Conservation (phyloP, 2,329 filamentous ascomycete genomes). For the Pyrenophora graminea region DNA sequence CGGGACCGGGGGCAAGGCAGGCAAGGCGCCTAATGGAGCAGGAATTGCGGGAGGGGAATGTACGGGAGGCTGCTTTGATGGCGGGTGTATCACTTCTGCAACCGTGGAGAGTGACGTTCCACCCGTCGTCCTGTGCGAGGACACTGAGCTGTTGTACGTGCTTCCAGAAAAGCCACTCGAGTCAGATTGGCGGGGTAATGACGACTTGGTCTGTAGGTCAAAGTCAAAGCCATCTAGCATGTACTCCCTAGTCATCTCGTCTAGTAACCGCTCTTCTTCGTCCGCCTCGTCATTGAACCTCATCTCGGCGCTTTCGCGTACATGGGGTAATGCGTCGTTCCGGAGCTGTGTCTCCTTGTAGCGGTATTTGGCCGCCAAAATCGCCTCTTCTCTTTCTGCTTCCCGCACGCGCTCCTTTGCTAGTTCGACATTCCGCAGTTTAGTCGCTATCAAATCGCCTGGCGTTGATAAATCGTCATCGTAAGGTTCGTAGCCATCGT, state of each 20-base stretch:
- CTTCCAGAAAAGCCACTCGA: constrained; percentile 77
- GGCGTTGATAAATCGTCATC: constrained; percentile 45
- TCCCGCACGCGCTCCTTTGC: constrained; percentile 77
- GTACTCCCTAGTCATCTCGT: constrained; percentile 86
- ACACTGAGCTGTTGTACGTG: constrained; percentile 80
- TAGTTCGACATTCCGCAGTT: constrained; percentile 67
- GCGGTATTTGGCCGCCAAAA: constrained; percentile 63
- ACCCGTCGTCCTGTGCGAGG: constrained; percentile 71
- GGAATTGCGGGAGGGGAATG: constrained; percentile 38
- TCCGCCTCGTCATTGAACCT: constrained; percentile 48
- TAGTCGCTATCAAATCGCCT: constrained; percentile 41
- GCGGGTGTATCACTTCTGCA: constrained; percentile 61
- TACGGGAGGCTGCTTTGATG: constrained; percentile 38
- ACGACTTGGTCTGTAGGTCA: constrained; percentile 67
- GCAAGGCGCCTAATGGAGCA: constrained; percentile 39
- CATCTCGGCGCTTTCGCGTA: constrained; percentile 44
- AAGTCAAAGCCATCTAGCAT: constrained; percentile 82
- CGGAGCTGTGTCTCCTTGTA: constrained; percentile 55
- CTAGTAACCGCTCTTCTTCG: constrained; percentile 63
- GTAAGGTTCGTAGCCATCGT: constrained; percentile 83
- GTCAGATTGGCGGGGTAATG: constrained; percentile 76
- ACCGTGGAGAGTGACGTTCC: constrained; percentile 73
- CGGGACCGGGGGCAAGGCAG: constrained; percentile 34
- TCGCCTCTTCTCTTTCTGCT: constrained; percentile 70
- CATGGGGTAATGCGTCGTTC: constrained; percentile 52